Conservation (phyloP, 2,329 filamentous ascomycete species). For the Calonectria hongkongensis region DNA sequence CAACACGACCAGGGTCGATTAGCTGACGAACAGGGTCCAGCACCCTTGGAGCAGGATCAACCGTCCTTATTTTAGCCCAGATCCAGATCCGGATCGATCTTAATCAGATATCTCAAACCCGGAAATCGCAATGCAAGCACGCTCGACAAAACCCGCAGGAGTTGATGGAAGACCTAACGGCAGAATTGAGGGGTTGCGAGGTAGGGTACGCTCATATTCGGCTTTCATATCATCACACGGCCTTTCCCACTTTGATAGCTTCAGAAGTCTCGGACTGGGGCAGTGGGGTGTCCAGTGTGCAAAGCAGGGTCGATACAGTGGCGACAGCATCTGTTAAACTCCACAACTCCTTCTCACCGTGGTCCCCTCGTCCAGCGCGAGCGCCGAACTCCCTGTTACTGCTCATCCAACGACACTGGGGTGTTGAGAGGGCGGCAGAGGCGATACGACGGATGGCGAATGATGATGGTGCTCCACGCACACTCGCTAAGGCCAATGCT, state of each 20-base stretch:
- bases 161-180: constrained; percentile 75
- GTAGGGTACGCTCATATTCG: constrained; percentile 71
- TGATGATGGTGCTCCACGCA: constrained; percentile 37
- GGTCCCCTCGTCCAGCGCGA: constrained; percentile 67
- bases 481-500: constrained; percentile 10
- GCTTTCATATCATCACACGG: constrained; percentile 74
- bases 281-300: constrained; percentile 62
- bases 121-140: constrained; percentile 53
- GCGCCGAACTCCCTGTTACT: constrained; percentile 63
- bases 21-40: constrained; percentile 56
- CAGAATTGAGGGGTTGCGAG: constrained; percentile 69
- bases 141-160: constrained; percentile 69
- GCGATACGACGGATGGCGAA: constrained; percentile 61
- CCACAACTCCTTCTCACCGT: constrained; percentile 68
- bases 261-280: constrained; percentile 45
- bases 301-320: constrained; percentile 72
- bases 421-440: constrained; percentile 64
- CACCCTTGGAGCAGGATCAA: constrained; percentile 65
- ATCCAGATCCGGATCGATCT: constrained; percentile 64
- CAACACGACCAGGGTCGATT: neutral
- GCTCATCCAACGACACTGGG: constrained; percentile 71
- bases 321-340: constrained; percentile 70
- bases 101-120: constrained; percentile 31
- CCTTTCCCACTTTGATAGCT: constrained; percentile 64
- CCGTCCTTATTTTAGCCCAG: constrained; percentile 69